These are phyloP conservation scores for Chrysosporium queenslandicum DNA, from an alignment of 2,329 filamentous ascomycete genomes.

Conservation along the genomic window DNA sequence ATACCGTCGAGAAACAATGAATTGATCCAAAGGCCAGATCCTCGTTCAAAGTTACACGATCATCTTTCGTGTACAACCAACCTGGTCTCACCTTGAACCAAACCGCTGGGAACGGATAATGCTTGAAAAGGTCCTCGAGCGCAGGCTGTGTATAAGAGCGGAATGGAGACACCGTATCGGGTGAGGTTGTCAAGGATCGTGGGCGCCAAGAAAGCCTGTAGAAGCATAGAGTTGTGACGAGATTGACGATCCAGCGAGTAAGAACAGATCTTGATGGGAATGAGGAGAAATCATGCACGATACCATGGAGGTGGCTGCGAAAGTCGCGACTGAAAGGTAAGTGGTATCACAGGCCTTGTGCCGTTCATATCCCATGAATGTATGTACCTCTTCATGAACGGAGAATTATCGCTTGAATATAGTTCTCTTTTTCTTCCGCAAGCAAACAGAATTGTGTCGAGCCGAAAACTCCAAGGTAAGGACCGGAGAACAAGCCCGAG, in stretches of 20 bases:
- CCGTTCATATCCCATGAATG: too few species aligned
- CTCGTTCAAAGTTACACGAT: background rate
- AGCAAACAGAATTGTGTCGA: too few species aligned
- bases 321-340: background rate
- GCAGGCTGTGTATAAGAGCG: background rate
- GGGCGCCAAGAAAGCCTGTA: background rate
- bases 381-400: too few species aligned
- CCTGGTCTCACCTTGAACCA: background rate
- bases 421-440: too few species aligned
- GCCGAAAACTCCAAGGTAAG: too few species aligned
- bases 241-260: background rate
- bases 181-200: background rate
- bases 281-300: background rate
- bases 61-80: background rate
- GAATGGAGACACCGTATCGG: background rate
- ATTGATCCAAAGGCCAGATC: background rate
- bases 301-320: background rate
- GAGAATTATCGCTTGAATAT: too few species aligned
- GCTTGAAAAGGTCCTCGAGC: background rate
- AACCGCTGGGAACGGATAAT: background rate
- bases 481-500: too few species aligned
- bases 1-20: slow-evolving; percentile 1
- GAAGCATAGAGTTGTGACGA: slow-evolving; percentile 4
- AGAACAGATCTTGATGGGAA: background rate
- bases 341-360: background rate